Conservation (phyloP, 257 asterid species). For the Solanum bulbocastanum region DNA sequence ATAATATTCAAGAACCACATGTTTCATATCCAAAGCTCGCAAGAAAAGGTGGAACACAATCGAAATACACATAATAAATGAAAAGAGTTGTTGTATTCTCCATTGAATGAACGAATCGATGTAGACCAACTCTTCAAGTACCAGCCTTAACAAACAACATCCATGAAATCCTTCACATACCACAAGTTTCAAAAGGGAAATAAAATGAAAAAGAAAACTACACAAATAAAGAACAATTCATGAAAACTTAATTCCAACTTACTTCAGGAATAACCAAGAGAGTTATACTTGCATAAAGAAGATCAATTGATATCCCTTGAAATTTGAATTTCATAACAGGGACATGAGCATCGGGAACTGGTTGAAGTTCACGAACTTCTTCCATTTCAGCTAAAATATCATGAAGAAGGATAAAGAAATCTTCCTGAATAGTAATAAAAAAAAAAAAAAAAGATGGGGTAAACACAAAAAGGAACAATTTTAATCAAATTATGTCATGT, state of each 20-base stretch:
- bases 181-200: neutral
- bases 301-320: conserved; percentile 23
- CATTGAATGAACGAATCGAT: neutral
- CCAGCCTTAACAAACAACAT: neutral
- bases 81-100: neutral
- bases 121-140: neutral
- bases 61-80: neutral
- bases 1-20: neutral
- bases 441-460: neutral
- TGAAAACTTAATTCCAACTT: neutral
- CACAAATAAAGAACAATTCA: neutral
- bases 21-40: neutral
- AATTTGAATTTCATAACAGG: conserved; percentile 32
- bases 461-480: neutral
- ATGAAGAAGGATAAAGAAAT: conserved; percentile 24
- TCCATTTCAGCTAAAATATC: conserved; percentile 25
- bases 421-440: conserved; percentile 13
- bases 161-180: neutral
- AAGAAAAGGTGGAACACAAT: neutral
- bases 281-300: conserved; percentile 22
- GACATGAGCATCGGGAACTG: conserved; percentile 32
- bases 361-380: conserved; percentile 27
- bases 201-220: neutral
- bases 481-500: neutral
- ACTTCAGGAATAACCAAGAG: conserved; percentile 31